phyloP scores from a whole-genome alignment of 352 stramenopile genomes.

The Phytopythium kandeliae region DNA sequence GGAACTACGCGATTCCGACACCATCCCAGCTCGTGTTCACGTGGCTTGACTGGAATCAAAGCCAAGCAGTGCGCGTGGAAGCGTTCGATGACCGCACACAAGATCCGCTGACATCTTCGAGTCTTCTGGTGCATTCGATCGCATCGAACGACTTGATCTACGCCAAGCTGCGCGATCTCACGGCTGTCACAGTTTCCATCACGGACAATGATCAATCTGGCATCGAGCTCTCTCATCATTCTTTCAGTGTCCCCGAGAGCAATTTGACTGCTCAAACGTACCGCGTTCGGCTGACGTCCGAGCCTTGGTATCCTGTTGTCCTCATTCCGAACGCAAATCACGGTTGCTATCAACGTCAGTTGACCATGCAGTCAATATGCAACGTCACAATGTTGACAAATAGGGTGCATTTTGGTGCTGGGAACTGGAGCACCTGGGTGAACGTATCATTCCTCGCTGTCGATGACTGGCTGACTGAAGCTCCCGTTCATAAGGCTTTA shows the following conservation, averaged over 20 bases:
- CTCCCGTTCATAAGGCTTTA: slow-evolving; percentile 29
- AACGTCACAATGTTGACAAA: slow-evolving; percentile 47
- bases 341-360: slow-evolving; percentile 40
- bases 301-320: slow-evolving; percentile 55
- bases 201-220: slow-evolving; percentile 61
- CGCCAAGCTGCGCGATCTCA: slow-evolving; percentile 28
- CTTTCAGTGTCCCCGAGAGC: slow-evolving; percentile 33
- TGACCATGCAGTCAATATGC: slow-evolving; percentile 30
- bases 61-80: slow-evolving; percentile 40
- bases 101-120: slow-evolving; percentile 38
- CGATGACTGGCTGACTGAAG: slow-evolving; percentile 58
- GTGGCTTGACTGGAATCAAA: slow-evolving; percentile 64
- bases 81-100: slow-evolving; percentile 61
- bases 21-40: slow-evolving; percentile 46
- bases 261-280: slow-evolving; percentile 38
- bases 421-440: slow-evolving; percentile 65
- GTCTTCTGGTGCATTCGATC: slow-evolving; percentile 44
- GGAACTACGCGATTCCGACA: slow-evolving; percentile 28
- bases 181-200: slow-evolving; percentile 42
- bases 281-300: slow-evolving; percentile 42
- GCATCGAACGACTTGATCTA: slow-evolving; percentile 70
- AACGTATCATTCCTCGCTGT: slow-evolving; percentile 49
- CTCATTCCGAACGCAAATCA: slow-evolving; percentile 40
- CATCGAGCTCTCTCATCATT: slow-evolving; percentile 35
- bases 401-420: slow-evolving; percentile 41